Percentiles rank a stretch among this genome's conserved stretches.
These are phyloP conservation scores for Paragyromitra xinjiangensis DNA, from an alignment of 495 filamentous ascomycete species.

Conservation along the genomic window DNA sequence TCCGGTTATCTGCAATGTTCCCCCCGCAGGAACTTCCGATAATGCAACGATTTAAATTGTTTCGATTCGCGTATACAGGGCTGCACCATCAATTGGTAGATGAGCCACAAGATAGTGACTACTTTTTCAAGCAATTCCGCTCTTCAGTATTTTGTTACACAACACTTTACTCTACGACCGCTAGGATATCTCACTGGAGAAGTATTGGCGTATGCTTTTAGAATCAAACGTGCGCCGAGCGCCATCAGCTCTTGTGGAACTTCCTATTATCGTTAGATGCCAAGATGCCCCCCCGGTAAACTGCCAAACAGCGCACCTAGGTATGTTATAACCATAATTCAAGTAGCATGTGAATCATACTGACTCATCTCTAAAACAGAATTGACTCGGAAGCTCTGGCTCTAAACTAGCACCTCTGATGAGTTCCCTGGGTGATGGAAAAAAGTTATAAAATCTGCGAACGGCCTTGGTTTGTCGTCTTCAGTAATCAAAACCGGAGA, in stretches of 20 bases:
- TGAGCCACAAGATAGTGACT: not conserved
- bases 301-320: too few relatives aligned
- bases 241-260: not conserved
- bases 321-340: too few relatives aligned
- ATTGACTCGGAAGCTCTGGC: not conserved
- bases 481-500: not conserved
- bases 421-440: not conserved
- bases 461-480: not conserved
- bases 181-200: not conserved
- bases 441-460: not conserved
- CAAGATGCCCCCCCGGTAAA: too few relatives aligned
- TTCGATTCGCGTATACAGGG: not conserved
- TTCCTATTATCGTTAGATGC: not conserved
- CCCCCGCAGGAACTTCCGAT: slow-evolving; percentile 4
- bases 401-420: too few relatives aligned
- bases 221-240: too few relatives aligned
- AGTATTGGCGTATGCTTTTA: not conserved
- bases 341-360: not conserved
- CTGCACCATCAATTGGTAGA: not conserved
- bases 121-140: not conserved
- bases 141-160: not conserved
- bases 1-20: slow-evolving; percentile 3
- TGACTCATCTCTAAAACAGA: not conserved
- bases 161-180: not conserved
- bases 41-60: not conserved